Percentiles rank a stretch among this genome's conserved stretches.
These are phyloP conservation scores for Trichosporon inkin DNA, from an alignment of 1,284 basidiomycete genomes.

Conservation along the genomic window DNA sequence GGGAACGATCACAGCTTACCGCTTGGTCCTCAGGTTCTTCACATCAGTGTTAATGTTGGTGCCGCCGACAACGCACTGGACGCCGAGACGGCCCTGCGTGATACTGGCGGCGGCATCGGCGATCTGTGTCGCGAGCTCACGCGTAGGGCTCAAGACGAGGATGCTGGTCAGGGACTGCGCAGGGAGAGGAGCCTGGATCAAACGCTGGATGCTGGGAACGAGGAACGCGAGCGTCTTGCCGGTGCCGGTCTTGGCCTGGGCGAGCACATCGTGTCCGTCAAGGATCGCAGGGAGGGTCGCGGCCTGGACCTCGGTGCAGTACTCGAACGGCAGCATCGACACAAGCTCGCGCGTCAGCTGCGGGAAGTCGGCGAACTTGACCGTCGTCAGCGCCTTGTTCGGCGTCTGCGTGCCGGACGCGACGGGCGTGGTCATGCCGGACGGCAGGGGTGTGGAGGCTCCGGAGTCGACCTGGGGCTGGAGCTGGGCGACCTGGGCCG, in stretches of 20 bases:
- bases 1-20: constrained; percentile 23
- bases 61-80: constrained; percentile 52
- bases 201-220: constrained; percentile 52
- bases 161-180: constrained; percentile 32
- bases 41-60: constrained; percentile 51
- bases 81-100: constrained; percentile 27
- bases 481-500: neutral
- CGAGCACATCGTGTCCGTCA: constrained; percentile 51
- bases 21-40: constrained; percentile 36
- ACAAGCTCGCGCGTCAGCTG: constrained; percentile 28
- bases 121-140: constrained; percentile 54
- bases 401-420: constrained; percentile 1
- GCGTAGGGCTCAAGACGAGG: constrained; percentile 53
- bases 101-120: constrained; percentile 31
- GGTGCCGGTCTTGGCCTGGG: constrained; percentile 56
- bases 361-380: constrained; percentile 27
- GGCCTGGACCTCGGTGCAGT: constrained; percentile 53
- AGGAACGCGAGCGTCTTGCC: constrained; percentile 57
- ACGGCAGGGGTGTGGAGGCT: constrained; percentile 10
- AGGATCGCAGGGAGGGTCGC: constrained; percentile 53
- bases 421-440: constrained; percentile 16
- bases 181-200: constrained; percentile 35
- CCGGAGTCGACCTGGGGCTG: neutral
- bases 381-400: constrained; percentile 14
- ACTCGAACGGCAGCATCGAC: constrained; percentile 42